Conservation (phyloP, 2,329 filamentous ascomycete species). For the Penicillium sclerotigenum region DNA sequence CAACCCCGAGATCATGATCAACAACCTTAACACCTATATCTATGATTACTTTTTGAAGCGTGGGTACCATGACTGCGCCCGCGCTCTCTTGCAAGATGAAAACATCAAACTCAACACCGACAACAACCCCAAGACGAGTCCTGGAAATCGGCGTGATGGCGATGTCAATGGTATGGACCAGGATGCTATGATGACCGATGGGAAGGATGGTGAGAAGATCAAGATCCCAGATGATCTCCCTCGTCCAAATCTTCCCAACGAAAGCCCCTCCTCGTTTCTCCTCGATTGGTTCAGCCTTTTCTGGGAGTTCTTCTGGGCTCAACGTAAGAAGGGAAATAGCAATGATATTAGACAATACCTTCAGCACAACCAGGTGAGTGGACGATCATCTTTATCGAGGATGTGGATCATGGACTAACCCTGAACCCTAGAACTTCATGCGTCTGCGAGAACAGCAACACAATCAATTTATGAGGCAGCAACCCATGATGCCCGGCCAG, state of each 20-base stretch:
- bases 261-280: slow-evolving; percentile 71
- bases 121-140: slow-evolving; percentile 61
- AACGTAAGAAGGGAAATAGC: slow-evolving; percentile 66
- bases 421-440: slow-evolving; percentile 54
- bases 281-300: slow-evolving; percentile 97
- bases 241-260: slow-evolving; percentile 56
- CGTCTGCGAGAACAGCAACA: slow-evolving; percentile 72
- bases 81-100: slow-evolving; percentile 66
- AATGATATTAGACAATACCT: slow-evolving; percentile 71
- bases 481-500: slow-evolving; percentile 57
- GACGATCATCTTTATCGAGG: slow-evolving; percentile 1
- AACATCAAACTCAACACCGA: slow-evolving; percentile 56
- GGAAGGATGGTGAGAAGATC: slow-evolving; percentile 69
- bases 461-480: slow-evolving; percentile 71
- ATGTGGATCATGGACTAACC: slow-evolving; percentile 12
- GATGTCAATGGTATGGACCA: slow-evolving; percentile 71
- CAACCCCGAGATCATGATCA: slow-evolving; percentile 38
- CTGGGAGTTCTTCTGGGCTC: slow-evolving; percentile 90
- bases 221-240: slow-evolving; percentile 81
- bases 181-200: slow-evolving; percentile 77
- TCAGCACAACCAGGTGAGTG: slow-evolving; percentile 70
- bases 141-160: slow-evolving; percentile 64
- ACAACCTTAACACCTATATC: slow-evolving; percentile 61
- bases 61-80: slow-evolving; percentile 78
- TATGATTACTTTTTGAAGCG: slow-evolving; percentile 79